A percentile compares a stretch with the other conserved stretches of the same genome.
Conservation (phyloP, 495 filamentous ascomycete genomes). For the Symbiotaphrina buchneri region DNA sequence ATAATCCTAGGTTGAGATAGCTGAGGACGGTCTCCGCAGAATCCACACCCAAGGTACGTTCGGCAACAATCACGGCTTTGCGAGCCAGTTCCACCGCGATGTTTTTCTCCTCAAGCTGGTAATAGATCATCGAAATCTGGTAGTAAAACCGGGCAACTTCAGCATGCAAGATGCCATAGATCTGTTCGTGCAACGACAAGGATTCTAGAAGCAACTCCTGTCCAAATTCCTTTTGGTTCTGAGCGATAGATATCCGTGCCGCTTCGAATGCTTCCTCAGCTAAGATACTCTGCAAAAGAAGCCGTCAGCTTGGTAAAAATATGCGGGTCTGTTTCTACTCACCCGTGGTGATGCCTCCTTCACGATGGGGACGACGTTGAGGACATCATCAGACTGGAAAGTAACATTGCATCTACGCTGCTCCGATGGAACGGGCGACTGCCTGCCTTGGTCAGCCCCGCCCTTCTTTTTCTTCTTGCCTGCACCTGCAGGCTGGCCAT, state of each 20-base stretch:
- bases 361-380: conserved; percentile 78
- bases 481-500: conserved; percentile 21
- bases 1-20: conserved; percentile 91
- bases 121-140: conserved; percentile 84
- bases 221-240: conserved; percentile 85
- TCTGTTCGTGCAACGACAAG: conserved; percentile 90
- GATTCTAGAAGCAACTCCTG: conserved; percentile 92
- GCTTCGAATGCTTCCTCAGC: conserved; percentile 94
- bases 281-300: conserved; percentile 41
- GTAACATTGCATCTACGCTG: conserved; percentile 24
- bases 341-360: conserved; percentile 70
- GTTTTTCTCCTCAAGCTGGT: conserved; percentile 85
- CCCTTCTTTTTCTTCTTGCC: conserved; percentile 70
- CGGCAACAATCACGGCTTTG: conserved; percentile 89
- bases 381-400: conserved; percentile 65
- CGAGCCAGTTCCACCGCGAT: conserved; percentile 85
- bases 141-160: conserved; percentile 94
- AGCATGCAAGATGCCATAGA: conserved; percentile 92
- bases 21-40: conserved; percentile 78
- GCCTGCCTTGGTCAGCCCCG: conserved; percentile 28
- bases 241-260: conserved; percentile 80
- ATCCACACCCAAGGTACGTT: conserved; percentile 86
- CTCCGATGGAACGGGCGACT: conserved; percentile 17
- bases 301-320: too few relatives aligned
- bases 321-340: conserved; percentile 3